A percentile compares a stretch with the other conserved stretches of the same genome.
Evolutionary conservation across 2,329 filamentous ascomycete genomes (phyloP).

Genomic region (Xylaria sp.): DNA sequence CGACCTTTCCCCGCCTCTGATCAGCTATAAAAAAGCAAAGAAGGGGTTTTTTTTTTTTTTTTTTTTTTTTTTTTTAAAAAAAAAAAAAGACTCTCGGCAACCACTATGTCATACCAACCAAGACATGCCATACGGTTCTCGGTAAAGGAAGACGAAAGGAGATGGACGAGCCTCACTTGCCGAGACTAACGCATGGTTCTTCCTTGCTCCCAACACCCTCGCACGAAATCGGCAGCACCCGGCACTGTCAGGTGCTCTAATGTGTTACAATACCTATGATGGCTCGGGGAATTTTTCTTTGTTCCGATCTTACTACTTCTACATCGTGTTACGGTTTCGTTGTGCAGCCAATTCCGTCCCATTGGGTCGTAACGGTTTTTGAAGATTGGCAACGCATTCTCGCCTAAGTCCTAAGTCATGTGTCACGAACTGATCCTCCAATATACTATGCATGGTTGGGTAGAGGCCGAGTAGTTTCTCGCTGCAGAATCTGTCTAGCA

Average conservation of each 20-base stretch:
- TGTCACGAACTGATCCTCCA: constrained; percentile 13
- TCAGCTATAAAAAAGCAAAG: constrained; percentile 27
- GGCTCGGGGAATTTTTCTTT: constrained; percentile 32
- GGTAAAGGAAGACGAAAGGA: constrained; percentile 9
- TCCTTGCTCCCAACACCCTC: constrained; percentile 21
- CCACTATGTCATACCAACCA: constrained; percentile 18
- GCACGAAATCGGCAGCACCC: constrained; percentile 26
- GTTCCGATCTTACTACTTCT: constrained; percentile 22
- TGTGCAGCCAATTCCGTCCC: constrained; percentile 23
- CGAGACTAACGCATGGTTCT: constrained; percentile 28
- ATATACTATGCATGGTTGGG: constrained; percentile 20
- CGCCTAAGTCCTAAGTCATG: constrained; percentile 23
- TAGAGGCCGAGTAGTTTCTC: constrained; percentile 3
- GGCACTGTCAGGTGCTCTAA: constrained; percentile 19
- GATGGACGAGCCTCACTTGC: constrained; percentile 21
- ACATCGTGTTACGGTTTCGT: constrained; percentile 22
- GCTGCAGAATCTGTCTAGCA: constrained; percentile 18
- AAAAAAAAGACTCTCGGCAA: constrained; percentile 13
- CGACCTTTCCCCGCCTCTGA: constrained; percentile 22
- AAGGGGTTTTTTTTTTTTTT: no score
- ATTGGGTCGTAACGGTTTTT: constrained; percentile 32
- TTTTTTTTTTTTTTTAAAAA: no score
- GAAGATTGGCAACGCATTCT: constrained; percentile 22
- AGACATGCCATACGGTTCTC: constrained; percentile 9
- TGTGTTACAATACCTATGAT: constrained; percentile 21